Evolutionary conservation across 202 grass and related monocot genomes (phyloP).

Genomic region (Schoenoplectus tabernaemontani): DNA sequence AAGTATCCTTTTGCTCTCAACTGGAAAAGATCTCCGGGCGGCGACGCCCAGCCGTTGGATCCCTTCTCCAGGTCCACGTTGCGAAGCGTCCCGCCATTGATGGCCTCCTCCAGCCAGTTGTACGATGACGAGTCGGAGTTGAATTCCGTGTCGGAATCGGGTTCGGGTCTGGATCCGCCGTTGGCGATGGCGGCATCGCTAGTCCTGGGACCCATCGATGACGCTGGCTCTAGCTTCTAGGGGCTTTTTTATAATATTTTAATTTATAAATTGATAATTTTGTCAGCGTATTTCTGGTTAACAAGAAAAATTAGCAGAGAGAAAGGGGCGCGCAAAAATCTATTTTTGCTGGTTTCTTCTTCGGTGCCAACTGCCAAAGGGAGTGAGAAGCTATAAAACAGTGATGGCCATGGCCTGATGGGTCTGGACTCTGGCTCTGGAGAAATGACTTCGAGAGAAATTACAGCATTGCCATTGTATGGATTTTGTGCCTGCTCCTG

Average conservation of each 20-base stretch:
- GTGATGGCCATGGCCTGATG: too few relatives aligned
- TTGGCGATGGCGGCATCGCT: slow-evolving; percentile 27
- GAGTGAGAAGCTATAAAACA: slow-evolving; percentile 20
- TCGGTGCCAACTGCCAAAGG: neutral
- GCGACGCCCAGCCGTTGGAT: slow-evolving; percentile 92
- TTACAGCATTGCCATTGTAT: neutral
- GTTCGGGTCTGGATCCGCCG: slow-evolving; percentile 20
- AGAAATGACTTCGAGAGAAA: neutral
- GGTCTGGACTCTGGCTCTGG: neutral
- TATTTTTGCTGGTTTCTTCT: neutral
- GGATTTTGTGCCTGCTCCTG: neutral
- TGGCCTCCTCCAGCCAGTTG: slow-evolving; percentile 55
- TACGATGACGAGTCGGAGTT: neutral
- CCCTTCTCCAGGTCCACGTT: slow-evolving; percentile 80
- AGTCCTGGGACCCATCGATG: slow-evolving; percentile 17
- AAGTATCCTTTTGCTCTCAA: slow-evolving; percentile 65
- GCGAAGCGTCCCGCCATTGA: slow-evolving; percentile 48
- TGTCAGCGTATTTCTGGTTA: neutral
- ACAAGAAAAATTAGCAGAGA: neutral
- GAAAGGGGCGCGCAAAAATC: neutral
- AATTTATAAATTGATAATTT: neutral
- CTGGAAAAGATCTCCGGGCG: slow-evolving; percentile 82
- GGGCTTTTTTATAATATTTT: neutral
- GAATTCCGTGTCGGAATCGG: slow-evolving; percentile 31
- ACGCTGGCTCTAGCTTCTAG: neutral